phyloP scores from a whole-genome alignment of 345 rosid genomes.

The Hypericum androsaemum region DNA sequence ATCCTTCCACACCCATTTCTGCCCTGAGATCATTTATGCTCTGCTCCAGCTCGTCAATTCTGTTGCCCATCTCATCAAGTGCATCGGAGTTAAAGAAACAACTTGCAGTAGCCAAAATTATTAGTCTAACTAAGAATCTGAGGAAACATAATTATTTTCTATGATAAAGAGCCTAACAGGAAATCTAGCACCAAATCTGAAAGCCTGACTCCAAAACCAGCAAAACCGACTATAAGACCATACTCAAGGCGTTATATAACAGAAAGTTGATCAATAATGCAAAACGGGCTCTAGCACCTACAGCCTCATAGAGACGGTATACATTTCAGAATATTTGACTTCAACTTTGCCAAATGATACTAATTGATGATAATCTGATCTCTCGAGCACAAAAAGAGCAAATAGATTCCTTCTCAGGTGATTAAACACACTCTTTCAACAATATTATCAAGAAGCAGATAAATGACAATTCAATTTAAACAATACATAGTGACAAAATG shows the following conservation, averaged over 20 bases:
- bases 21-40: slow-evolving; percentile 63
- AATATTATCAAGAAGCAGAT: slow-evolving; percentile 2
- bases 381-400: slow-evolving; percentile 3
- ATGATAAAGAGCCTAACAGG: too few species aligned
- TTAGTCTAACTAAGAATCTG: not conserved
- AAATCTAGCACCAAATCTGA: too few species aligned
- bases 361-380: slow-evolving; percentile 9
- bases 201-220: too few species aligned
- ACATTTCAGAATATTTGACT: not conserved
- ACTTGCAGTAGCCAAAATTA: not conserved
- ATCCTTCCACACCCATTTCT: slow-evolving; percentile 62
- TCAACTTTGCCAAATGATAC: not conserved
- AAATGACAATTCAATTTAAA: not conserved
- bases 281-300: too few species aligned
- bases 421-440: not conserved
- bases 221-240: too few species aligned
- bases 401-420: slow-evolving; percentile 1
- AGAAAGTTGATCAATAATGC: too few species aligned
- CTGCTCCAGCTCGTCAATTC: slow-evolving; percentile 76
- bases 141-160: not conserved
- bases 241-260: too few species aligned
- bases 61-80: slow-evolving; percentile 88
- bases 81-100: slow-evolving; percentile 41
- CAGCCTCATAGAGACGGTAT: not conserved
- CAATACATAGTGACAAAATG: too few species aligned